Conservation (phyloP, 73 alveolate genomes). For the Paramecium primaurelia region DNA sequence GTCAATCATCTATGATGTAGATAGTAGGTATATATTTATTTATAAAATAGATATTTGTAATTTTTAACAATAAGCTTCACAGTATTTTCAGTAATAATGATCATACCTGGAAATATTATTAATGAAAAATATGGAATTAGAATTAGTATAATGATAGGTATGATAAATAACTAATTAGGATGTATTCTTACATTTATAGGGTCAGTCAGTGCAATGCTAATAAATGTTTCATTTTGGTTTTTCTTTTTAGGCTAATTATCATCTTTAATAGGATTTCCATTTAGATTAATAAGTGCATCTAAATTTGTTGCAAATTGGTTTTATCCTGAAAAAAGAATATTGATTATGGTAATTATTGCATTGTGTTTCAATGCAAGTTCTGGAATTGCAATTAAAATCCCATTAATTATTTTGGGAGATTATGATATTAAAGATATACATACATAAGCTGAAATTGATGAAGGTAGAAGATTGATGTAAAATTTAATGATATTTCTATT, state of each 20-base stretch:
- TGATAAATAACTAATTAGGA: neutral
- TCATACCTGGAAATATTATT: conserved; percentile 32
- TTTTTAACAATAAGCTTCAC: conserved; percentile 22
- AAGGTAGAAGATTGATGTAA: neutral
- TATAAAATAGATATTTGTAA: neutral
- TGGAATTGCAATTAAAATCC: conserved; percentile 33
- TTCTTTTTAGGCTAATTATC: neutral
- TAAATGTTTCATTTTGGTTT: conserved; percentile 47
- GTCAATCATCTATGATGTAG: neutral
- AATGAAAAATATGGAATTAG: conserved; percentile 45
- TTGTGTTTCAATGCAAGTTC: conserved; percentile 39
- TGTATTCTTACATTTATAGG: conserved; percentile 9
- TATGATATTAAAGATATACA: neutral
- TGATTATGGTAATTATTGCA: conserved; percentile 40
- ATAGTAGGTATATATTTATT: neutral
- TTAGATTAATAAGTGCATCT: conserved; percentile 34
- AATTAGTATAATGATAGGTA: conserved; percentile 16
- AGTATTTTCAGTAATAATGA: conserved; percentile 37
- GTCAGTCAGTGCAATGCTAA: neutral
- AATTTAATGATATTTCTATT: neutral
- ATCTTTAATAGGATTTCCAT: conserved; percentile 15
- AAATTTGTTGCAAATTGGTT: conserved; percentile 51
- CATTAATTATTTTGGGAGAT: neutral
- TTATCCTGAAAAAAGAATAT: conserved; percentile 25
- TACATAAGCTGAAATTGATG: neutral